Evolutionary conservation across 2,329 filamentous ascomycete genomes (phyloP), one percentile per base, ranked within the genome.

Genomic region (Xylogone sp.): DNA sequence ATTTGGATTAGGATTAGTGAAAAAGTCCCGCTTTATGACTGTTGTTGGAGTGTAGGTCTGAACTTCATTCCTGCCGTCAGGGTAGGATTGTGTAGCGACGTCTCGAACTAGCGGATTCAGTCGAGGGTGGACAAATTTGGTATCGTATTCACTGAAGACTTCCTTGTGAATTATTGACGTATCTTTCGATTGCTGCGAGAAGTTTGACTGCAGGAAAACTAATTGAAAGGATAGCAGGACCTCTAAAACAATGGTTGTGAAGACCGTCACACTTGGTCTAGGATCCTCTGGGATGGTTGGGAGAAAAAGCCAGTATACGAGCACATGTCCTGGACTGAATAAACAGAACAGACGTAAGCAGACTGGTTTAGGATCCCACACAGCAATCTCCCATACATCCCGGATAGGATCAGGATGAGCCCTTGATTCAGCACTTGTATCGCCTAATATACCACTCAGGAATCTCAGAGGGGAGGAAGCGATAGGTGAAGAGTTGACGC

Each of bases 131-230:
- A 99, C 94, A 64, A 87, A 97, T 72, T 99, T 99, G 60, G 84
- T 89, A 66, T 97, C 90, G 66, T 99, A 99, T 71, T 99, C 94
- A 66, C 91, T 86, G 71, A 97, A 78, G 4, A 97, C 93, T 69
- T 97, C 89, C 61, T 87, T 90, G 60, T 96, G 90, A 53, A 99
- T 87, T 45, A 97, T 79, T 2, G 84, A 78, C 2, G 82, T 83
- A 68, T 99, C 94, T 66, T 91, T 96, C 54, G 82, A 83, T 67
- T 97, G 92, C 66, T 93, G 92, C 3, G 82, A 78, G 69, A 93
- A 97, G 29, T 78, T 83, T 2, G 78, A 79, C 54, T 87, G 85
- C 46, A 97, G 74, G 24, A 90, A 75, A 48, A 84, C 78, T 57
- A 97, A 79, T 68, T 97, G 90, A 1, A 78, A 73, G 0, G 92